These are phyloP conservation scores for Gardenia jasminoides DNA, from an alignment of 257 asterid species.

Conservation along the genomic window DNA sequence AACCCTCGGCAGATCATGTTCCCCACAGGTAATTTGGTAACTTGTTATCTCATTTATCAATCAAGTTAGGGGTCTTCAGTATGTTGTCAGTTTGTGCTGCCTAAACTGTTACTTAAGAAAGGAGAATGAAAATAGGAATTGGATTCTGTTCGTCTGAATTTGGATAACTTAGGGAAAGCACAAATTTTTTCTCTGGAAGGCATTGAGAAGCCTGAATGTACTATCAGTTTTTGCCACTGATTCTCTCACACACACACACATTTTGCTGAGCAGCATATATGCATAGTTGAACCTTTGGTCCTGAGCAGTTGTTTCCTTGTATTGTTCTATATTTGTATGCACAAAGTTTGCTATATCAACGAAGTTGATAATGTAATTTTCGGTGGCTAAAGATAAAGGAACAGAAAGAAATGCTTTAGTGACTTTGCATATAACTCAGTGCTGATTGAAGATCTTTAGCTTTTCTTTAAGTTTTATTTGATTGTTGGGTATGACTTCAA, in stretches of 20 bases:
- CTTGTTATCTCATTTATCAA: background rate
- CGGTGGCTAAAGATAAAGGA: background rate
- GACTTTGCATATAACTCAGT: background rate
- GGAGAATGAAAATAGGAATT: background rate
- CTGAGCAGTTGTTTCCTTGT: background rate
- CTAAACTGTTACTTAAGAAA: background rate
- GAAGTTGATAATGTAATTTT: background rate
- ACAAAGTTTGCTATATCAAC: background rate
- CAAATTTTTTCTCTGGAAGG: background rate
- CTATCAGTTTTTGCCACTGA: background rate
- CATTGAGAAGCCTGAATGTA: background rate
- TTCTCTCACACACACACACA: background rate
- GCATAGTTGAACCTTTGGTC: background rate
- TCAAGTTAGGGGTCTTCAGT: background rate
- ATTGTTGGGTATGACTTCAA: background rate
- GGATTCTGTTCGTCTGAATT: background rate
- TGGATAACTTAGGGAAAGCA: background rate
- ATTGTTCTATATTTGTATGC: background rate
- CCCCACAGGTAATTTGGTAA: slow-evolving; percentile 78
- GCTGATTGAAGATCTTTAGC: background rate
- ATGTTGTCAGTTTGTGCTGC: background rate
- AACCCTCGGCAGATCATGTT: slow-evolving; percentile 95
- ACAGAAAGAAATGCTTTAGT: background rate
- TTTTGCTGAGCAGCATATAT: background rate
- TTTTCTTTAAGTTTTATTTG: background rate